A percentile compares a stretch with the other conserved stretches of the same genome.
These are phyloP conservation scores for Sphaerulina vaccinii DNA, from an alignment of 2,329 filamentous ascomycete species.

Conservation along the genomic window DNA sequence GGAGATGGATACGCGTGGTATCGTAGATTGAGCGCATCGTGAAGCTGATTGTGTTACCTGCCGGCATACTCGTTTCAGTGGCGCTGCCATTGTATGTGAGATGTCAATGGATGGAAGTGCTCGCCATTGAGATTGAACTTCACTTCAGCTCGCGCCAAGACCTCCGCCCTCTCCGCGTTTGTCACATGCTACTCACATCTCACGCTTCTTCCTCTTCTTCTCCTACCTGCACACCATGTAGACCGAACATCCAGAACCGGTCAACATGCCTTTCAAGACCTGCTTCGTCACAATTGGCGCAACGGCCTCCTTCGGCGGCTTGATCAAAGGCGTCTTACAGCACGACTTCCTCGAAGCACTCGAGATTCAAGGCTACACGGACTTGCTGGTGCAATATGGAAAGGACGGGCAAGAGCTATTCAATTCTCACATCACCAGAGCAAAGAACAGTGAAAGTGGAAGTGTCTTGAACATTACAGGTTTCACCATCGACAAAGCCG, in stretches of 20 bases:
- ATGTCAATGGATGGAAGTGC: constrained; percentile 4
- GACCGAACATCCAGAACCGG: neutral
- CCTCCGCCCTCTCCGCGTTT: constrained; percentile 17
- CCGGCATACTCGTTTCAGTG: constrained; percentile 33
- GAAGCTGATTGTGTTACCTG: constrained; percentile 25
- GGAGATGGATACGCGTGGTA: neutral
- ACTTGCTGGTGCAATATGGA: constrained; percentile 79
- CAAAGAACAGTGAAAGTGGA: constrained; percentile 31
- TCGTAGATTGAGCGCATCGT: constrained; percentile 14
- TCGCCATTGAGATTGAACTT: constrained; percentile 5
- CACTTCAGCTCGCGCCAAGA: constrained; percentile 7
- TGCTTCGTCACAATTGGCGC: constrained; percentile 92
- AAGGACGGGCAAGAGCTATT: constrained; percentile 60
- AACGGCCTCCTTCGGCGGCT: constrained; percentile 74
- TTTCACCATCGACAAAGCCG: constrained; percentile 64
- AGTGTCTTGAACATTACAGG: constrained; percentile 53
- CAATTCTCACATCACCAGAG: constrained; percentile 34
- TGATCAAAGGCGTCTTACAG: constrained; percentile 66
- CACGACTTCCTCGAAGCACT: constrained; percentile 64
- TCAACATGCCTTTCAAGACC: constrained; percentile 38
- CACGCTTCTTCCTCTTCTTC: neutral
- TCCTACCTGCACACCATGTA: constrained; percentile 21
- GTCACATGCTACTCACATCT: constrained; percentile 1
- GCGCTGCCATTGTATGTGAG: constrained; percentile 29
- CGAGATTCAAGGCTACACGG: constrained; percentile 60